A percentile compares a stretch with the other conserved stretches of the same genome.
phyloP scores from a whole-genome alignment of 2,329 filamentous ascomycete genomes.

The Aspergillaceae sp. region DNA sequence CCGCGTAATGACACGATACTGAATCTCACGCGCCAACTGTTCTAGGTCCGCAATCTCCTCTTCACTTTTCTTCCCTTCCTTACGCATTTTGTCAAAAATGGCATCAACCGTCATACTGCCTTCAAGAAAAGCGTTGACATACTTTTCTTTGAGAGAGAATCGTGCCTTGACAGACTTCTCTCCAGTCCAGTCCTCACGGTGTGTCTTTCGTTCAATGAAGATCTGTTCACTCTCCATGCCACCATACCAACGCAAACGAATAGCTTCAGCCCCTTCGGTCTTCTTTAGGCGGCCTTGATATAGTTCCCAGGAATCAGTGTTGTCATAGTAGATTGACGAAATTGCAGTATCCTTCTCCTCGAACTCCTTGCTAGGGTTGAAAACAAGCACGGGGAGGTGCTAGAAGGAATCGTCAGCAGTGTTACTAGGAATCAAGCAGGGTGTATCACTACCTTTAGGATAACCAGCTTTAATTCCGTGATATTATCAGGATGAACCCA shows the following conservation, averaged over 20 bases:
- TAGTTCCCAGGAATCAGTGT: slow-evolving; percentile 84
- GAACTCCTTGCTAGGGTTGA: slow-evolving; percentile 96
- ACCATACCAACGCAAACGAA: slow-evolving; percentile 93
- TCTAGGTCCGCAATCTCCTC: slow-evolving; percentile 86
- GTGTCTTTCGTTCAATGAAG: slow-evolving; percentile 95
- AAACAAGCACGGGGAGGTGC: slow-evolving; percentile 92
- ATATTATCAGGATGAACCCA: slow-evolving; percentile 99
- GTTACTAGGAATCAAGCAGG: no score
- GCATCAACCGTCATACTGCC: slow-evolving; percentile 77
- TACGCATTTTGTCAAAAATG: slow-evolving; percentile 93
- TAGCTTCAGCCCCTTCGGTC: slow-evolving; percentile 93
- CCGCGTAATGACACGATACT: slow-evolving; percentile 84
- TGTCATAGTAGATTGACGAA: slow-evolving; percentile 98
- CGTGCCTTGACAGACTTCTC: slow-evolving; percentile 98
- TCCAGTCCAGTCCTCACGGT: slow-evolving; percentile 97
- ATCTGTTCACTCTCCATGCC: slow-evolving; percentile 93
- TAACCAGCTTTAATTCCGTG: slow-evolving; percentile 94
- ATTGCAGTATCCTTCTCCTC: slow-evolving; percentile 85
- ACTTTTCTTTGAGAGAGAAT: slow-evolving; percentile 93
- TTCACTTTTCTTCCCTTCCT: slow-evolving; percentile 86
- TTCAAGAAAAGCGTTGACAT: slow-evolving; percentile 81
- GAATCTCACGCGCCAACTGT: slow-evolving; percentile 80
- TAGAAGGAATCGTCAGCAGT: no score
- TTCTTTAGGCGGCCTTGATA: slow-evolving; percentile 95
- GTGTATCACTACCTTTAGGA: slow-evolving; percentile 61